These are phyloP conservation scores for Solanum tarapatanum DNA, from an alignment of 257 asterid species.

Conservation along the genomic window DNA sequence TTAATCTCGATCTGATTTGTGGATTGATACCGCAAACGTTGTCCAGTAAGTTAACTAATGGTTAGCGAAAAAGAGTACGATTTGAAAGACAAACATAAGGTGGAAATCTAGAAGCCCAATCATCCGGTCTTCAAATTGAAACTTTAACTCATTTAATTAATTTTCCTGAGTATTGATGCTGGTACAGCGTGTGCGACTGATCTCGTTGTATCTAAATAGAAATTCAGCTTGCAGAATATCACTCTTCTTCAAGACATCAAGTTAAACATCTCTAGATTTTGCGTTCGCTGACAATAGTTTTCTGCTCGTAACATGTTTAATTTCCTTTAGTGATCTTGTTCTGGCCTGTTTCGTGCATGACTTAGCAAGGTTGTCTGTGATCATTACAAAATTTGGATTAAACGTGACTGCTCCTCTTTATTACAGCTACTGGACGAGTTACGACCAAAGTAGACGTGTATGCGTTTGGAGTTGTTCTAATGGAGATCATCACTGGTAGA, in stretches of 20 bases:
- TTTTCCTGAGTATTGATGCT: background rate
- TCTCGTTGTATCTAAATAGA: background rate
- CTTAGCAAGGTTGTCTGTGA: background rate
- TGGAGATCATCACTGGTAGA: constrained; percentile 80
- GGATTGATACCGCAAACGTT: background rate
- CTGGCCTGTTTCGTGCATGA: background rate
- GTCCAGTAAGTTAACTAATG: background rate
- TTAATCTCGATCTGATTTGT: background rate
- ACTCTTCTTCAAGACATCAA: background rate
- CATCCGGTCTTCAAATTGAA: background rate
- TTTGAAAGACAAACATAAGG: background rate
- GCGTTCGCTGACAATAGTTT: background rate
- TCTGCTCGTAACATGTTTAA: background rate
- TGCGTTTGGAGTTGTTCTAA: constrained; percentile 82
- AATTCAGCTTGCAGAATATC: background rate
- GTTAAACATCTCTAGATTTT: background rate
- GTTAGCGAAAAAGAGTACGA: background rate
- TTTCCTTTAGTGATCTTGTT: background rate
- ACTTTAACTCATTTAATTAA: background rate
- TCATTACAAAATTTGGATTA: background rate
- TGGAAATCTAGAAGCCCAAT: background rate
- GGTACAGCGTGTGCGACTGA: background rate
- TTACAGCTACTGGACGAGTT: constrained; percentile 85
- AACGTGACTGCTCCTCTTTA: background rate
- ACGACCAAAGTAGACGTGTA: constrained; percentile 87